A percentile compares a stretch with the other conserved stretches of the same genome.
These are phyloP conservation scores for Daldinia childiae DNA, from an alignment of 495 filamentous ascomycete genomes.

Conservation along the genomic window DNA sequence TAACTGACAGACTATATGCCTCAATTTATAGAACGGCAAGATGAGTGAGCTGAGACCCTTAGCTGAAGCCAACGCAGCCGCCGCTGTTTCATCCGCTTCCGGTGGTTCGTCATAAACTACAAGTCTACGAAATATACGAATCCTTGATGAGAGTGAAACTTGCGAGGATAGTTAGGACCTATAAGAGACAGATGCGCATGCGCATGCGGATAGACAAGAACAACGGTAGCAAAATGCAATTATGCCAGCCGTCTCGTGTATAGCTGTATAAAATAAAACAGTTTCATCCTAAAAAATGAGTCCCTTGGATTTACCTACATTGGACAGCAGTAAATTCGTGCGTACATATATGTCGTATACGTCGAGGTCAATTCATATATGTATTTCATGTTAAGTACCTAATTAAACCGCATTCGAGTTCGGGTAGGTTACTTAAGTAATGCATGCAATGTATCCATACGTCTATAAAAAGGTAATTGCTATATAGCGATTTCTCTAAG, in stretches of 20 bases:
- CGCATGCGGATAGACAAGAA: slow-evolving; percentile 33
- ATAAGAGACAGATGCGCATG: slow-evolving; percentile 2
- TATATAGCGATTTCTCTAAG: too few species aligned
- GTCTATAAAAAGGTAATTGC: background rate
- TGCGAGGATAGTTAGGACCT: slow-evolving; percentile 23
- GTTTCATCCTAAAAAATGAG: background rate
- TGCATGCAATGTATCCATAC: background rate
- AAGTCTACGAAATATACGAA: slow-evolving; percentile 22
- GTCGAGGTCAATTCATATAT: background rate
- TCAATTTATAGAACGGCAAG: slow-evolving; percentile 83
- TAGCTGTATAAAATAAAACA: slow-evolving; percentile 46
- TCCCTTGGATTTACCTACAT: background rate
- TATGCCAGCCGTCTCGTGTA: slow-evolving; percentile 39
- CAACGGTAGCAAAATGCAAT: slow-evolving; percentile 10
- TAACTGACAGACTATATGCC: slow-evolving; percentile 42
- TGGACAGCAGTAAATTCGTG: background rate
- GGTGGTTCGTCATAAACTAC: slow-evolving; percentile 39
- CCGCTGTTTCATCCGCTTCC: slow-evolving; percentile 60
- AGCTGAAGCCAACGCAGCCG: slow-evolving; percentile 73
- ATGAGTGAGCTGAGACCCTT: slow-evolving; percentile 85
- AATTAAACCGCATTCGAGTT: background rate
- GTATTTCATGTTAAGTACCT: too few species aligned
- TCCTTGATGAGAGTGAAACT: slow-evolving; percentile 9
- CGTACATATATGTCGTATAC: background rate
- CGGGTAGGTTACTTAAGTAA: too few species aligned